These are phyloP conservation scores for Carallia pectinifolia DNA, from an alignment of 345 rosid genomes.

Conservation along the genomic window DNA sequence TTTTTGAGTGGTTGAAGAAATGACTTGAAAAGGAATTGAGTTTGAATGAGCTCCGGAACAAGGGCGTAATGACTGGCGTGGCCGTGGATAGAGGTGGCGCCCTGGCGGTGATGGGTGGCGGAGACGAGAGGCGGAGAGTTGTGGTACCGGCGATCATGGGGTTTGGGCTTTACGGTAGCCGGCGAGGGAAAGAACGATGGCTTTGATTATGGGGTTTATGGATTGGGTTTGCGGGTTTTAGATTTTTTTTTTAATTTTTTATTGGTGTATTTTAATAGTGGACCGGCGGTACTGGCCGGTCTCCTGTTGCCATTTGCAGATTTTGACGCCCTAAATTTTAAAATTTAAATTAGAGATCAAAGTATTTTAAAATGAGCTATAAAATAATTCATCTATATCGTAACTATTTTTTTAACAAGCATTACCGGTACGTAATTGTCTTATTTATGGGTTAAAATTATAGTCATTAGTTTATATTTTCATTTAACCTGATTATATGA, in stretches of 20 bases:
- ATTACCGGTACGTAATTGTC: no score
- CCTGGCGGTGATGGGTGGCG: constrained; percentile 29
- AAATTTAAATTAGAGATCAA: no score
- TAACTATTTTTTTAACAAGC: no score
- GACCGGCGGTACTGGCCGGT: no score
- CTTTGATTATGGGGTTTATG: constrained; percentile 14
- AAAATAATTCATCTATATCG: no score
- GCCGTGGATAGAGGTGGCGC: constrained; percentile 10
- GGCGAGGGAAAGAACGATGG: neutral
- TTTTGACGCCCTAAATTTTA: no score
- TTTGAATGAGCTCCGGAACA: constrained; percentile 17
- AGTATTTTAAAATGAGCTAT: no score
- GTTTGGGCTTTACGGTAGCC: constrained; percentile 7
- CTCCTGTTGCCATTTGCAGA: neutral
- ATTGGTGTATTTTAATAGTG: no score
- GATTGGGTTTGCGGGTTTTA: constrained; percentile 16
- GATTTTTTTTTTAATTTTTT: neutral
- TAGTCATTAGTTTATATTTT: no score
- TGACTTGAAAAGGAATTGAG: constrained; percentile 16
- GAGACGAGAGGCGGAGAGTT: constrained; percentile 33
- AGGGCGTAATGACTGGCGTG: constrained; percentile 9
- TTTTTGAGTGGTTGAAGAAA: constrained; percentile 24
- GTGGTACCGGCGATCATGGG: constrained; percentile 28
- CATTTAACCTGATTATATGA: no score
- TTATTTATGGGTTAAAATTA: no score